These are phyloP conservation scores for Xanthoparmelia taractica DNA, from an alignment of 495 filamentous ascomycete species.

Conservation along the genomic window DNA sequence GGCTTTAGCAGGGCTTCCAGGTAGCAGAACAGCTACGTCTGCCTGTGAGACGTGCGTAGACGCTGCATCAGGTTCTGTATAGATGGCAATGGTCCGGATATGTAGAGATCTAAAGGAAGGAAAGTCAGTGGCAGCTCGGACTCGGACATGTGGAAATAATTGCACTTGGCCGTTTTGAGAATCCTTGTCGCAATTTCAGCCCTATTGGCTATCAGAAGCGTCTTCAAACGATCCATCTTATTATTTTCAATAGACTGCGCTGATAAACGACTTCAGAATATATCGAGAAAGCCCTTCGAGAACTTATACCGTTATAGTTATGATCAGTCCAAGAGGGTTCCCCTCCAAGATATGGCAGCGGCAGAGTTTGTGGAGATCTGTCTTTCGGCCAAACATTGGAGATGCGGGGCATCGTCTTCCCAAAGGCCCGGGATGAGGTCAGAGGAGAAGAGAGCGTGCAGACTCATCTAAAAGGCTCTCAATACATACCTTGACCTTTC, in stretches of 20 bases:
- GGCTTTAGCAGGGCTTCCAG: conserved; percentile 38
- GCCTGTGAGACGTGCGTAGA: conserved; percentile 48
- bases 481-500: conserved; percentile 1
- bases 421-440: background rate
- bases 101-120: conserved; percentile 31
- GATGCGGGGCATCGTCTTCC: conserved; percentile 16
- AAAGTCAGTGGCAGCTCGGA: background rate
- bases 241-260: background rate
- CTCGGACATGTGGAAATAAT: background rate
- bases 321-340: background rate
- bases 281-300: background rate
- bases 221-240: conserved; percentile 34
- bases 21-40: conserved; percentile 43
- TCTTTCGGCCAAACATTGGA: conserved; percentile 1
- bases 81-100: conserved; percentile 46
- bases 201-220: conserved; percentile 45
- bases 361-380: background rate
- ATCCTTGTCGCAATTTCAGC: conserved; percentile 51
- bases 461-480: background rate
- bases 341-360: background rate
- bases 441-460: background rate
- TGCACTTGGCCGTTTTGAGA: conserved; percentile 36
- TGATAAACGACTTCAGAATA: background rate
- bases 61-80: conserved; percentile 47
- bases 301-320: background rate